These are phyloP conservation scores for Murraya paniculata DNA, from an alignment of 345 rosid species.

Conservation along the genomic window DNA sequence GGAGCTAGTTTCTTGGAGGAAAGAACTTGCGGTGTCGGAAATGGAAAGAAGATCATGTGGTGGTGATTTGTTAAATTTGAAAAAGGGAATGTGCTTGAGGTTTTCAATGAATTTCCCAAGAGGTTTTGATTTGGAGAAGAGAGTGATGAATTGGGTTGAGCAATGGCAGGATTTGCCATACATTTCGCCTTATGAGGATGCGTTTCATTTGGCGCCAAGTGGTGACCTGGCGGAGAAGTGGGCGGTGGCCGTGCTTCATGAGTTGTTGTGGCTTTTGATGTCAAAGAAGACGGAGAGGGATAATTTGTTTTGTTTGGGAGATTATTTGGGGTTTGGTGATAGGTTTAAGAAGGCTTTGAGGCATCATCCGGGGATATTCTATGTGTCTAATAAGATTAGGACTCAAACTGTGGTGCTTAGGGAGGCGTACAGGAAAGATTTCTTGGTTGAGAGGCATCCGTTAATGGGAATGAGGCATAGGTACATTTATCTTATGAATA, in stretches of 20 bases:
- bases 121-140: conserved; percentile 66
- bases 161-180: conserved; percentile 79
- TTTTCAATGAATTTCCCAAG: conserved; percentile 68
- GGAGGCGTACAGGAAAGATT: conserved; percentile 70
- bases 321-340: conserved; percentile 58
- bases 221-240: conserved; percentile 80
- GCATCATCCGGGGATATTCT: conserved; percentile 86
- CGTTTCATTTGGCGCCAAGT: conserved; percentile 52
- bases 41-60: conserved; percentile 51
- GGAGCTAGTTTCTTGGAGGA: conserved; percentile 49
- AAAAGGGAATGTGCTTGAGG: conserved; percentile 45
- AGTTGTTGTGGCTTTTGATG: conserved; percentile 58
- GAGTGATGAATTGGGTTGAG: conserved; percentile 66
- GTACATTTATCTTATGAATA: conserved; percentile 69
- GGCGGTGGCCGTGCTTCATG: conserved; percentile 76
- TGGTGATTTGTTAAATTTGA: conserved; percentile 14
- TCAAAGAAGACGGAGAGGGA: conserved; percentile 76
- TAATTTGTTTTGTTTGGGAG: conserved; percentile 61
- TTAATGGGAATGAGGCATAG: conserved; percentile 82
- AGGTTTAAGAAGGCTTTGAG: conserved; percentile 62
- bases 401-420: conserved; percentile 78
- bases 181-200: conserved; percentile 71
- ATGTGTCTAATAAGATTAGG: conserved; percentile 72
- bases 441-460: conserved; percentile 64
- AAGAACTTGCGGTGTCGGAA: conserved; percentile 55